These are phyloP conservation scores for Saccharomycopsis babjevae DNA, from an alignment of 805 yeast genomes.

Conservation along the genomic window DNA sequence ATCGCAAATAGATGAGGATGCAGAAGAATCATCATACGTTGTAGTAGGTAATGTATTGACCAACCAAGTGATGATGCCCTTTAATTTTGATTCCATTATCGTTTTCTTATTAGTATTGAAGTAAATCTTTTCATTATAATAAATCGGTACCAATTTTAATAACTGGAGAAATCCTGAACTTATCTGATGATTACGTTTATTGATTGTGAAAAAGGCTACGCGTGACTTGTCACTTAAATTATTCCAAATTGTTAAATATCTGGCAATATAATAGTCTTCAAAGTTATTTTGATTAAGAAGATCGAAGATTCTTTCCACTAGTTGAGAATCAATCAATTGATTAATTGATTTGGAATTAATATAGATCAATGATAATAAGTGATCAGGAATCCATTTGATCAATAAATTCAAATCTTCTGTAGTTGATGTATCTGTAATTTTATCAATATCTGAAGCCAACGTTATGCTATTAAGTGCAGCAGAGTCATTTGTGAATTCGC, in stretches of 20 bases:
- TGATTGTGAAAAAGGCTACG: constrained; percentile 58
- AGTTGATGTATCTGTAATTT: background rate
- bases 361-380: constrained; percentile 54
- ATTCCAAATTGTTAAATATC: constrained; percentile 41
- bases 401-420: constrained; percentile 21
- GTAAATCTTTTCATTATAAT: constrained; percentile 22
- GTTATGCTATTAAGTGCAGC: background rate
- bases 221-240: constrained; percentile 47
- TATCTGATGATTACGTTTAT: constrained; percentile 55
- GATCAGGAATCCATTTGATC: constrained; percentile 50
- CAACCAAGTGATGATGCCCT: constrained; percentile 54
- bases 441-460: background rate
- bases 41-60: constrained; percentile 39
- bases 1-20: background rate
- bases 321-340: constrained; percentile 47
- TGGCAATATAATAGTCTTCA: constrained; percentile 25
- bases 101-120: constrained; percentile 18
- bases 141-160: constrained; percentile 39
- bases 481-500: constrained; percentile 9
- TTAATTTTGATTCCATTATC: constrained; percentile 28
- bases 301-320: constrained; percentile 56
- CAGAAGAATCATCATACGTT: background rate
- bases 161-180: constrained; percentile 41
- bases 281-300: constrained; percentile 32
- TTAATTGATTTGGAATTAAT: constrained; percentile 64